Evolutionary conservation across 495 filamentous ascomycete genomes (phyloP).

Genomic region (Penicillium cataractarum): DNA sequence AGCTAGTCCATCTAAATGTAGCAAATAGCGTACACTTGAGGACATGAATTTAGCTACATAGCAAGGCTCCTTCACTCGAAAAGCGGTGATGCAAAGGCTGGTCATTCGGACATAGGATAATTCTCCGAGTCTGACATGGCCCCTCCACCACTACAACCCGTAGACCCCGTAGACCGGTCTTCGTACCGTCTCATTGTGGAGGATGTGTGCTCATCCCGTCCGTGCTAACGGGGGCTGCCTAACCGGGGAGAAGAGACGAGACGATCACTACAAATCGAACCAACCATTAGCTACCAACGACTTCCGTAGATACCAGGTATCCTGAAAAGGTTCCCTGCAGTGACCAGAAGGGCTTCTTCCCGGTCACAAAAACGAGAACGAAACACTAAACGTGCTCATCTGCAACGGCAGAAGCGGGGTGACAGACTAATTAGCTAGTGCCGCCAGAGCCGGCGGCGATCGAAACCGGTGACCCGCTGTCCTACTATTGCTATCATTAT

Average conservation of each 20-base stretch:
- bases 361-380: neutral
- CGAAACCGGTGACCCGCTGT: constrained; percentile 19
- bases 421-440: neutral
- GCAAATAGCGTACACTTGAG: neutral
- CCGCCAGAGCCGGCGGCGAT: constrained; percentile 8
- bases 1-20: neutral
- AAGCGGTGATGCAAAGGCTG: constrained; percentile 9
- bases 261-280: neutral
- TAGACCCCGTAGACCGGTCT: neutral
- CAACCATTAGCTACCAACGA: neutral
- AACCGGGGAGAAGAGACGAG: neutral
- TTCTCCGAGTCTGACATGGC: constrained; percentile 4
- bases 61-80: neutral
- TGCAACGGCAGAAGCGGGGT: constrained; percentile 1
- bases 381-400: neutral
- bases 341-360: neutral
- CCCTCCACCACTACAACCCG: constrained; percentile 2
- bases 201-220: neutral
- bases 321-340: neutral
- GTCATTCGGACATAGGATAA: constrained; percentile 5
- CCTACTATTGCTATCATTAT: neutral
- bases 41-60: neutral
- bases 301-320: neutral
- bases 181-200: neutral
- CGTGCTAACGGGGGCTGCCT: neutral